Base-by-base conservation (phyloP, 371 early-diverging fungal genomes). In the Catenaria anguillulae region DNA sequence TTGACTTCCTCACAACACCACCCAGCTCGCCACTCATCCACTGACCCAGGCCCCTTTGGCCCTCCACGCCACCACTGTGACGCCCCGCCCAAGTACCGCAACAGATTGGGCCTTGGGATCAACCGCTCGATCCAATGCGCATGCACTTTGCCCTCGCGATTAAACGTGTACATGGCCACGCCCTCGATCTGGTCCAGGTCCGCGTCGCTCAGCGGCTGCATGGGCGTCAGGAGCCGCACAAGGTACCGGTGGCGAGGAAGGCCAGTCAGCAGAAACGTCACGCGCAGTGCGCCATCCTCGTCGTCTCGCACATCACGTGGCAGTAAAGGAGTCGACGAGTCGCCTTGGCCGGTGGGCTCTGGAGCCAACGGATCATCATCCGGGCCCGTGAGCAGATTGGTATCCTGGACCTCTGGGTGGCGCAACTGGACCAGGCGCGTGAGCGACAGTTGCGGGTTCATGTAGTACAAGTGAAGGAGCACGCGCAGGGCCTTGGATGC, bases 271-370 rank as follows among this genome's bases (percentile, higher is more conserved):
- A 50, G 1, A 4, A 50, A 50, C 52, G 29, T 6, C 6, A 50
- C 52, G 52, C 52, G 52, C 52, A 50, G 52, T 13, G 52, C 52
- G 26, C 52, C 52, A 1, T 50, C 52, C 2, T 50, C 52, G 45
- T 17, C 17, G 19, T 43, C 45, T 12, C 19, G 3, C 45, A 43
- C 10, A 23, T 43, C 45, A 2, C 10, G 10, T 3, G 45, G 45
- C 2, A n/a, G n/a, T n/a, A n/a, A n/a, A 43, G 17, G 40, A 10
- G 40, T 17, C 5, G 17, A 17, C 40, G 5, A 17, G 5, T 17
- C 40, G 5, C 17, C 10, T 40, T 17, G 40, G 40, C 10, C n/a
- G n/a, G n/a, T n/a, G n/a, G n/a, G n/a, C n/a, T n/a, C n/a, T n/a
- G n/a, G n/a, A n/a, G n/a, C n/a, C n/a, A n/a, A n/a, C n/a, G n/a